Evolutionary conservation across 2,329 filamentous ascomycete species (phyloP), one percentile per base, ranked within the genome.

Genomic region (Aspergillus latus): DNA sequence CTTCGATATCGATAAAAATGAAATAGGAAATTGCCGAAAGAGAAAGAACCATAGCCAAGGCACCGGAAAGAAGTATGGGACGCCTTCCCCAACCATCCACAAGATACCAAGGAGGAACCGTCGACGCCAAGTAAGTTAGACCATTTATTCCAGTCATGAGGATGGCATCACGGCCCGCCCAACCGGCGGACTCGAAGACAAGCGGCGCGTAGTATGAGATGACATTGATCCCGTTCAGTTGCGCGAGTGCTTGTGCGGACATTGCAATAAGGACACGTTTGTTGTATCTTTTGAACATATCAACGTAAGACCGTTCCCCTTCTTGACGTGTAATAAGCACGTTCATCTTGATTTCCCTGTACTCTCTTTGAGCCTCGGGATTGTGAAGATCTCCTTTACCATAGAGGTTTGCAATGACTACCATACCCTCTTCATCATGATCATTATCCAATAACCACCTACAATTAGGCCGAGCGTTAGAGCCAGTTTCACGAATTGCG

Each of bases 161-260:
- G 61, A 97, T 89, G 4, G 94, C 94, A 57, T 91, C 83, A 64
- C 93, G 90, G 29, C 93, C 94, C 54, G 85, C 77, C 94, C 93
- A 97, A n/a, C 94, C 93, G 37, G 94, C 94, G 58, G 92, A 92
- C 75, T 97, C 92, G 68, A 99, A 97, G 13, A 97, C 93, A 54
- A 95, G 86, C 0, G 94, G 94, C 1, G 94, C 94, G 71, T 99
- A 99, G 80, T 97, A 99, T 1, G 93, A 97, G 62, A 99, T 99
- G 71, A 99, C 94, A 76, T 99, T 99, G 79, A 99, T 99, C 63
- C 94, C 94, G 77, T 97, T 97, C 52, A 99, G 85, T 76, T 99
- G 94, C 29, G 94, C 94, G 62, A 99, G 84, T 5, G 88, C 92
- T 75, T 97, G 94, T 3, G 94, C 94, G 34, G 93, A 97, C 94